These are phyloP conservation scores for Leccinum pachyderme DNA, from an alignment of 1,284 basidiomycete genomes.

Conservation along the genomic window DNA sequence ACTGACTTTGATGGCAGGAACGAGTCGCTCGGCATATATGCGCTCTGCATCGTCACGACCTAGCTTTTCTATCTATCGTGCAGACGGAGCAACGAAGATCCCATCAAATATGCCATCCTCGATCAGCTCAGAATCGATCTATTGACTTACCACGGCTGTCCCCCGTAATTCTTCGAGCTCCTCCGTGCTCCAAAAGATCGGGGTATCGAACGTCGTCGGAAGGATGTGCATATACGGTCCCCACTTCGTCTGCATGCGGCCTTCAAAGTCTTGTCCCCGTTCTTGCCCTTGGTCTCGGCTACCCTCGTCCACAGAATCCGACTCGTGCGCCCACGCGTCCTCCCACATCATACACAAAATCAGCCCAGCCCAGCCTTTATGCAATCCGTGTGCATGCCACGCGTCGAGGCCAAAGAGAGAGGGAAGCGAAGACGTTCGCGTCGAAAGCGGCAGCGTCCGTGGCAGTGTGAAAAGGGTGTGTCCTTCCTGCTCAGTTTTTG, in stretches of 20 bases:
- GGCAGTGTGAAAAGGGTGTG: conserved; percentile 84
- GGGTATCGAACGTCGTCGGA: conserved; percentile 79
- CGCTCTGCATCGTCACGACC: conserved; percentile 82
- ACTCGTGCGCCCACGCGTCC: conserved; percentile 43
- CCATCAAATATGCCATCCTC: background rate
- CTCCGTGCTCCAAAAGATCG: conserved; percentile 89
- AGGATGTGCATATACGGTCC: conserved; percentile 44
- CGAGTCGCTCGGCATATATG: conserved; percentile 65
- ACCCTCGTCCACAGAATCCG: background rate
- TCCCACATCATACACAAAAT: conserved; percentile 98
- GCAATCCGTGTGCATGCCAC: conserved; percentile 61
- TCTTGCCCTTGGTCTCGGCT: background rate
- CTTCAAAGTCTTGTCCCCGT: conserved; percentile 34
- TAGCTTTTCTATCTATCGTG: conserved; percentile 65
- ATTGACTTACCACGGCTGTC: conserved; percentile 83
- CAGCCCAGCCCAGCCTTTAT: conserved; percentile 81
- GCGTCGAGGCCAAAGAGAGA: conserved; percentile 51
- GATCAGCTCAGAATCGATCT: conserved; percentile 13
- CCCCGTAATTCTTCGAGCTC: conserved; percentile 81
- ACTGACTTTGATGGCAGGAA: conserved; percentile 66
- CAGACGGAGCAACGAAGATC: background rate
- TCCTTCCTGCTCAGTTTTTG: conserved; percentile 49
- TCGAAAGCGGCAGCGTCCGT: conserved; percentile 74
- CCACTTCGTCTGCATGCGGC: conserved; percentile 43
- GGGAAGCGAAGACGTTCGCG: conserved; percentile 70